These are phyloP conservation scores for Xylaria sp. DNA, from an alignment of 2,329 filamentous ascomycete species.

Conservation along the genomic window DNA sequence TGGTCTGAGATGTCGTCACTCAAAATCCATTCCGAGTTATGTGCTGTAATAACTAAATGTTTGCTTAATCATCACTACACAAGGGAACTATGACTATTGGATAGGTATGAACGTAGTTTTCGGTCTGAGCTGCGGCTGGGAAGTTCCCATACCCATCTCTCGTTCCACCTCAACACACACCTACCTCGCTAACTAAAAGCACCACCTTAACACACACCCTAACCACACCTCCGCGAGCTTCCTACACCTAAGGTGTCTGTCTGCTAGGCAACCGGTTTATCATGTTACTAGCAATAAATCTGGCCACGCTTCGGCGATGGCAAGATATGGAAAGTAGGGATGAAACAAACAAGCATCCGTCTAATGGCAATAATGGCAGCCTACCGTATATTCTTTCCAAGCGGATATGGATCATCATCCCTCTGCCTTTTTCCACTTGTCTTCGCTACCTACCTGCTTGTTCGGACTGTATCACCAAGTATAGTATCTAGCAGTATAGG, in stretches of 20 bases:
- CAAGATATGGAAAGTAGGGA: background rate
- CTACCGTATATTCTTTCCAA: background rate
- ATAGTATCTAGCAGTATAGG: background rate
- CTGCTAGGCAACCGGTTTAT: constrained; percentile 24
- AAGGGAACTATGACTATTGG: background rate
- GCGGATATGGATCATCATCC: background rate
- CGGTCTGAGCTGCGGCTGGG: background rate
- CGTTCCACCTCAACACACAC: background rate
- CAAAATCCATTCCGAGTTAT: background rate
- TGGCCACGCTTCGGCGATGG: constrained; percentile 9
- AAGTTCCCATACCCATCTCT: background rate
- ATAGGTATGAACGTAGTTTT: background rate
- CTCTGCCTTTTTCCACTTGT: background rate
- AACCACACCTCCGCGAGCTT: constrained; percentile 20
- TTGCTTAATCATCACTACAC: constrained; percentile 1
- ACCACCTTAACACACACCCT: constrained; percentile 15
- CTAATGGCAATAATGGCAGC: constrained; percentile 4
- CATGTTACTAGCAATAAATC: constrained; percentile 9
- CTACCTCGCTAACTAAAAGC: background rate
- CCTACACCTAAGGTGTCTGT: constrained; percentile 1
- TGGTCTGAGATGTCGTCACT: constrained; percentile 19
- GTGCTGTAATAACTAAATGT: background rate
- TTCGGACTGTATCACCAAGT: constrained; percentile 2
- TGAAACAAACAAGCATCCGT: constrained; percentile 12
- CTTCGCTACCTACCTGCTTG: background rate